Conservation (phyloP, 345 rosid species). For the Linum tenue region DNA sequence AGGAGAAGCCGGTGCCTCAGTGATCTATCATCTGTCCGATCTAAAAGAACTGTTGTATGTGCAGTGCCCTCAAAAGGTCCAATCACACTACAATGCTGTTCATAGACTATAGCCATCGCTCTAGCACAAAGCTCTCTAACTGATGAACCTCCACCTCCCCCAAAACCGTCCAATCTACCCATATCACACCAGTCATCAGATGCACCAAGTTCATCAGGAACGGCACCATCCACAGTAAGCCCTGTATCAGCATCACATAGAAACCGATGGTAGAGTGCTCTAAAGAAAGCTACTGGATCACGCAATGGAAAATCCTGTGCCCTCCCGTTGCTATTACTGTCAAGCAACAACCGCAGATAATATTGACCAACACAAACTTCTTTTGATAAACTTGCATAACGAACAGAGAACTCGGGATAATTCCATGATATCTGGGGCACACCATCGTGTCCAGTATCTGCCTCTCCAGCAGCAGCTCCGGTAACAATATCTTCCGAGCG, state of each 20-base stretch:
- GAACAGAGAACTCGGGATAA: slow-evolving; percentile 83
- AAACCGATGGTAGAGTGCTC: slow-evolving; percentile 96
- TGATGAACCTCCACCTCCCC: slow-evolving; percentile 97
- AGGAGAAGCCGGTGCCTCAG: slow-evolving; percentile 94
- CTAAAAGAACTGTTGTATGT: slow-evolving; percentile 87
- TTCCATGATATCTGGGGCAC: slow-evolving; percentile 93
- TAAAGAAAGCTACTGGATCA: slow-evolving; percentile 90
- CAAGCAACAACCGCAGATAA: slow-evolving; percentile 94
- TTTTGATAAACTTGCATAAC: slow-evolving; percentile 90
- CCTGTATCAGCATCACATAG: slow-evolving; percentile 98
- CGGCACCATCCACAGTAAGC: slow-evolving; percentile 85
- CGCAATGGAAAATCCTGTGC: slow-evolving; percentile 97
- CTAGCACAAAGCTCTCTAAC: slow-evolving; percentile 99
- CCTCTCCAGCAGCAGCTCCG: slow-evolving; percentile 49
- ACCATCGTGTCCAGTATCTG: slow-evolving; percentile 56
- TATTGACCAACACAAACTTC: slow-evolving; percentile 99
- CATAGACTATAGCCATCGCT: slow-evolving; percentile 97
- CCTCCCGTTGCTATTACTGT: slow-evolving; percentile 78
- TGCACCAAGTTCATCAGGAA: slow-evolving; percentile 92
- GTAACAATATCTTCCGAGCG: slow-evolving; percentile 95
- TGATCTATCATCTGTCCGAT: slow-evolving; percentile 93
- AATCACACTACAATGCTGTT: slow-evolving; percentile 71
- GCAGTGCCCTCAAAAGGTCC: slow-evolving; percentile 97
- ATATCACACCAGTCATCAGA: slow-evolving; percentile 99
- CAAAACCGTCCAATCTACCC: slow-evolving; percentile 97